Conservation (phyloP, 2,329 filamentous ascomycete species). For the Sarocladium oryzae region DNA sequence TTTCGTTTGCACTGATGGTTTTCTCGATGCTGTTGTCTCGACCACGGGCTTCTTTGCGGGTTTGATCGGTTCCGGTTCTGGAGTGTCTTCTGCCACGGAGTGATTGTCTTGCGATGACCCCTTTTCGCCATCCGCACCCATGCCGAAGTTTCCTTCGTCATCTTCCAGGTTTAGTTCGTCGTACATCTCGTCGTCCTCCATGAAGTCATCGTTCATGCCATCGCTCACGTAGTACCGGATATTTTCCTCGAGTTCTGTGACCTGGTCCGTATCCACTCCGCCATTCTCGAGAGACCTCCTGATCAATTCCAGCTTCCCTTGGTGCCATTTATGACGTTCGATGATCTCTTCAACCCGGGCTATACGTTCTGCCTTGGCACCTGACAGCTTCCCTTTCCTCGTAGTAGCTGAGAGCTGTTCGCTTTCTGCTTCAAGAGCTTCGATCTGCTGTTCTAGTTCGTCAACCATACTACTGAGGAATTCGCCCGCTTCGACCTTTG, state of each 20-base stretch:
- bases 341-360: constrained; percentile 77
- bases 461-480: constrained; percentile 86
- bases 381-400: constrained; percentile 92
- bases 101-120: constrained; percentile 94
- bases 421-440: constrained; percentile 82
- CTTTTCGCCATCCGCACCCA: constrained; percentile 73
- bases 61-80: constrained; percentile 46
- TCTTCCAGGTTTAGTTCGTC: constrained; percentile 89
- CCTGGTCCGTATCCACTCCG: constrained; percentile 78
- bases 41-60: constrained; percentile 32
- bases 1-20: constrained; percentile 86
- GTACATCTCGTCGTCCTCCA: constrained; percentile 92
- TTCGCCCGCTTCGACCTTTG: constrained; percentile 80
- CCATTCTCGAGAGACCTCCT: constrained; percentile 89
- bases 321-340: constrained; percentile 95
- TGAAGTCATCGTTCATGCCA: constrained; percentile 80
- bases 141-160: constrained; percentile 82
- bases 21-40: constrained; percentile 50
- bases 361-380: constrained; percentile 77
- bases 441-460: constrained; percentile 88
- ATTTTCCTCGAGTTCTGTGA: constrained; percentile 81
- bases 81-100: constrained; percentile 76
- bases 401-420: constrained; percentile 80
- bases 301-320: constrained; percentile 84
- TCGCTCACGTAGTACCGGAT: constrained; percentile 95